A percentile compares a stretch with the other conserved stretches of the same genome.
Conservation (phyloP, 2,329 filamentous ascomycete genomes). For the Phialophora macrospora region DNA sequence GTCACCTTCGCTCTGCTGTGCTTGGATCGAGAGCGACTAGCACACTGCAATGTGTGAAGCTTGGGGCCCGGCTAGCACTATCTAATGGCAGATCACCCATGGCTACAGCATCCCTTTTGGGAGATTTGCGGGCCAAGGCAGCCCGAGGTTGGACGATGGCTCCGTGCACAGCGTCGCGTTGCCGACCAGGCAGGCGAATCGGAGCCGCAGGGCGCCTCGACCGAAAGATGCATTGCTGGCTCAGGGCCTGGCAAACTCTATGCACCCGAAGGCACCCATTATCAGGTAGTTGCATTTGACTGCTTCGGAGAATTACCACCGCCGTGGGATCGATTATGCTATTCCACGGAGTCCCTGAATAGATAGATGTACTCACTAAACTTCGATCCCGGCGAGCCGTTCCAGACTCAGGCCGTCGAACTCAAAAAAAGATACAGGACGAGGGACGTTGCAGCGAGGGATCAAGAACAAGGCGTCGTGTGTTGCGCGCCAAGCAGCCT, state of each 20-base stretch:
- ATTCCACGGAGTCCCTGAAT: background rate
- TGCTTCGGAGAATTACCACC: slow-evolving; percentile 21
- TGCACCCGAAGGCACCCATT: background rate
- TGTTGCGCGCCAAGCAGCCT: background rate
- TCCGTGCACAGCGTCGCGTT: background rate
- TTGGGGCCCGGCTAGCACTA: slow-evolving; percentile 1
- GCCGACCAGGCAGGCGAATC: slow-evolving; percentile 10
- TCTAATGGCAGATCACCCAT: background rate
- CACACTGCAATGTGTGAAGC: background rate
- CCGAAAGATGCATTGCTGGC: background rate
- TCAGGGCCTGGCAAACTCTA: background rate
- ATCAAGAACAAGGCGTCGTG: background rate
- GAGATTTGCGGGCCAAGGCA: background rate
- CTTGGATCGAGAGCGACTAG: slow-evolving; percentile 2
- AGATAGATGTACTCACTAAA: background rate
- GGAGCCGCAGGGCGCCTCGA: slow-evolving; percentile 1
- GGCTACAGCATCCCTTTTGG: slow-evolving; percentile 4
- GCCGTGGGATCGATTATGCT: slow-evolving; percentile 12
- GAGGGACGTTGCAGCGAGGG: background rate
- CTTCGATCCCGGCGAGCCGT: background rate
- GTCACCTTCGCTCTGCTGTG: background rate
- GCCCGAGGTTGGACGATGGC: background rate
- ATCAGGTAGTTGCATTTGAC: slow-evolving; percentile 5
- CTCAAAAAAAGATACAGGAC: background rate
- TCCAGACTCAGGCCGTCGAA: background rate